Conservation (phyloP, 345 rosid species). For the Chamaenerion angustifolium region DNA sequence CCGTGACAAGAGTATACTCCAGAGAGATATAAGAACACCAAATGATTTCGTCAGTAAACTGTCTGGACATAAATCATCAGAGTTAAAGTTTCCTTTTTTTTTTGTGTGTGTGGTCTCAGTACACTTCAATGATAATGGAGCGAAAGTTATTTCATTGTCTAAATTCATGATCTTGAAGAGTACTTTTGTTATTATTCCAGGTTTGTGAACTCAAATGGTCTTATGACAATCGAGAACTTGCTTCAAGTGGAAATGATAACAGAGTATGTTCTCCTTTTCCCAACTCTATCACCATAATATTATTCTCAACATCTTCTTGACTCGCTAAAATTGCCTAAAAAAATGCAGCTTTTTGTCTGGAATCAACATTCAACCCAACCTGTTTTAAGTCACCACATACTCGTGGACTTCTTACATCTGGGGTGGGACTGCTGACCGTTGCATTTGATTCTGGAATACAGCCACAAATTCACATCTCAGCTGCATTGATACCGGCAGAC, state of each 20-base stretch:
- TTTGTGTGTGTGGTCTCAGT: too few relatives aligned
- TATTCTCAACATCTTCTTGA: too few relatives aligned
- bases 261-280: conserved; percentile 29
- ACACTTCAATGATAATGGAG: too few relatives aligned
- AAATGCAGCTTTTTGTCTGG: conserved; percentile 80
- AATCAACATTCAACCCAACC: conserved; percentile 93
- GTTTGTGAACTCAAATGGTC: conserved; percentile 98
- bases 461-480: conserved; percentile 74
- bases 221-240: conserved; percentile 84
- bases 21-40: conserved; percentile 61
- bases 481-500: conserved; percentile 90
- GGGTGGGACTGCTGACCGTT: conserved; percentile 98
- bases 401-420: conserved; percentile 93
- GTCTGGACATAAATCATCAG: conserved; percentile 92
- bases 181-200: conserved; percentile 18
- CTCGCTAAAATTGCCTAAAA: background rate
- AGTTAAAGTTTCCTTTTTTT: conserved; percentile 26
- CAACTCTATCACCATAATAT: background rate
- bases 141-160: background rate
- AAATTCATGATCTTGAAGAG: background rate
- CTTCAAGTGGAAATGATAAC: conserved; percentile 97
- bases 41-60: conserved; percentile 80
- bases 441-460: conserved; percentile 99
- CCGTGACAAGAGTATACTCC: conserved; percentile 86
- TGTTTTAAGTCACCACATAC: conserved; percentile 90